Base-by-base conservation (phyloP, 495 filamentous ascomycete species). In the Polyplosphaeria fusca region DNA sequence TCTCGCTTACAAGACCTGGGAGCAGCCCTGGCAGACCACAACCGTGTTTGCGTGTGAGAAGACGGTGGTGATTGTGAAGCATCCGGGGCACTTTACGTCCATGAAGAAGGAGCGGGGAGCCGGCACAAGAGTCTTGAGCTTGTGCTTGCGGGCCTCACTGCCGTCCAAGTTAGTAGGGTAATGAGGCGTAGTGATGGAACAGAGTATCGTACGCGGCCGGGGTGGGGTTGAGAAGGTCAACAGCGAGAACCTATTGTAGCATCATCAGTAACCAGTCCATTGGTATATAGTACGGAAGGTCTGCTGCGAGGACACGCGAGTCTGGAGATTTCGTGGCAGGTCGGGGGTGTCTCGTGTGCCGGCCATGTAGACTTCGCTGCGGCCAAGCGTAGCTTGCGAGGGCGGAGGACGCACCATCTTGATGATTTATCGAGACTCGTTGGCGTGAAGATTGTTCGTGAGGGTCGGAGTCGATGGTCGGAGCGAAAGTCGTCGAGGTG, bases 31-130 rank as follows among this genome's bases (percentile, higher is more conserved):
- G 82, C 93, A 98, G 81, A 96, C 92, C 76, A 98, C 93, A 74
- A 98, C 93, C 71, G 93, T 98, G 81, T 98, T 93, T 74, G 93
- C 93, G 82, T 98, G 93, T 55, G 92, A 96, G 87, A 96, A 98
- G 76, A 98, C 93, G 74, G 92, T 96, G 71, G 93, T 98, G 84
- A 98, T 98, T 69, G 89, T 96, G 86, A 98, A 98, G 86, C 93
- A 98, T 70, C 93, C 93, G 71, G 92, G 93, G 86, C 93, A 98
- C 83, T 96, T 98, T 16, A 98, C 93, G 69, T 98, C 93, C 93
- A 98, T 98, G 85, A 98, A 98, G 86, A 97, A 98, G 67, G 91
- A 96, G 68, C 93, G 89, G 61, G 93, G 93, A 55, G 83, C 85
- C 67, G 93, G 93, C 70, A 98, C 93, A 69, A 98, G 86, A 52